Evolutionary conservation across 129 eudicot genomes (phyloP), one percentile per base, ranked within the genome.

Genomic region (Escallonia rubra): DNA sequence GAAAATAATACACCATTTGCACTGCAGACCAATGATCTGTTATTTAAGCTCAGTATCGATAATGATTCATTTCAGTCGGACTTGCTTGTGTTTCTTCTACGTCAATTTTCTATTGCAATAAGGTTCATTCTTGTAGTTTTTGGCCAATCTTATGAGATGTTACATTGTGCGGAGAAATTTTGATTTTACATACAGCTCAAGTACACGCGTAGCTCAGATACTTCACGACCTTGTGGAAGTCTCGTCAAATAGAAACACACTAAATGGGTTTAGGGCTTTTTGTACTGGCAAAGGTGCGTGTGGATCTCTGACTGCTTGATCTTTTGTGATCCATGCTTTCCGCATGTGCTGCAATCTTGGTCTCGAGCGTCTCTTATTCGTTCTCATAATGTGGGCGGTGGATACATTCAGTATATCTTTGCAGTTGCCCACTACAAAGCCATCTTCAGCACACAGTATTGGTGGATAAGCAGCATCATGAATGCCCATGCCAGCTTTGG

Each of bases 201-300:
- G 82, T 72, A 72, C 54, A 74, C 75, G 54, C 61, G 87, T 78
- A 63, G 75, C 82, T 75, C 77, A 72, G 76, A 72, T 60, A 71
- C 78, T 78, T 64, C 87, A 57, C 60, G 79, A 57, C 60, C 76
- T 46, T 73, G 83, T 48, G 63, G 85, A 77, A 63, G 43, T 72
- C 60, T 72, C 81, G 43, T 73, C 78, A 57, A 62, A 65, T 82
- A 76, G 75, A 66, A 70, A 74, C 63, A 47, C 57, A 52, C 66
- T 46, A 65, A 74, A 64, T 66, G 78, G 76, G 46, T 74, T 90
- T 82, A 87, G 89, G 83, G 63, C 83, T 10, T 84, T 75, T 76
- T 86, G 89, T 80, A 80, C 87, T 75, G 67, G 68, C 68, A 53
- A 82, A 90, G 95, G 95, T 87, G 84, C 56, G 95, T 84, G 75